phyloP scores from a whole-genome alignment of 352 stramenopile species.

The Globisporangium okanoganense region DNA sequence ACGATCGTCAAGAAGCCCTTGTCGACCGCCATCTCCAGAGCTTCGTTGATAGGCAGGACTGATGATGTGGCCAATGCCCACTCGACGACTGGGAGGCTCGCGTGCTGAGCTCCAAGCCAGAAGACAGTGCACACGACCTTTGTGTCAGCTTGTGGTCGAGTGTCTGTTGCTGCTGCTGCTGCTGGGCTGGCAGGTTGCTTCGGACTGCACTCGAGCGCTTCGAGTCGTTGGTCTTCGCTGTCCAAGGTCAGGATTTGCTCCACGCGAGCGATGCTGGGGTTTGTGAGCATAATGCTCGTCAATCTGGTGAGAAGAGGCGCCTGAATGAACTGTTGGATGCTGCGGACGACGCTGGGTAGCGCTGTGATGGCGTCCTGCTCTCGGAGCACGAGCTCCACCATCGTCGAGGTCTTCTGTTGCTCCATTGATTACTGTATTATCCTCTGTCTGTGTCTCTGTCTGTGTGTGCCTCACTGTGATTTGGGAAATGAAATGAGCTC shows the following conservation, averaged over 20 bases:
- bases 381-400: background rate
- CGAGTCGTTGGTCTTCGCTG: background rate
- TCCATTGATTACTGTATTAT: too few relatives aligned
- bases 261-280: background rate
- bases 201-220: background rate
- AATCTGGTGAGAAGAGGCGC: background rate
- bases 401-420: too few relatives aligned
- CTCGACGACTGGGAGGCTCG: background rate
- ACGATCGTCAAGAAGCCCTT: background rate
- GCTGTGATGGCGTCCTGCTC: background rate
- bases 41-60: background rate
- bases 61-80: background rate
- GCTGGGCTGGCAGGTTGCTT: too few relatives aligned
- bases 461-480: too few relatives aligned
- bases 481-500: too few relatives aligned
- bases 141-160: background rate
- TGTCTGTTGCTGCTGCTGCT: background rate
- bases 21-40: background rate
- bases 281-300: background rate
- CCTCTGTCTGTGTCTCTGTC: too few relatives aligned
- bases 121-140: background rate
- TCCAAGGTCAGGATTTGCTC: background rate
- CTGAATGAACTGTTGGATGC: background rate
- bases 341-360: background rate
- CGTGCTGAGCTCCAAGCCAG: background rate